Base-by-base conservation (phyloP, 768 basidiomycete species). In the Leccinellum luteum region DNA sequence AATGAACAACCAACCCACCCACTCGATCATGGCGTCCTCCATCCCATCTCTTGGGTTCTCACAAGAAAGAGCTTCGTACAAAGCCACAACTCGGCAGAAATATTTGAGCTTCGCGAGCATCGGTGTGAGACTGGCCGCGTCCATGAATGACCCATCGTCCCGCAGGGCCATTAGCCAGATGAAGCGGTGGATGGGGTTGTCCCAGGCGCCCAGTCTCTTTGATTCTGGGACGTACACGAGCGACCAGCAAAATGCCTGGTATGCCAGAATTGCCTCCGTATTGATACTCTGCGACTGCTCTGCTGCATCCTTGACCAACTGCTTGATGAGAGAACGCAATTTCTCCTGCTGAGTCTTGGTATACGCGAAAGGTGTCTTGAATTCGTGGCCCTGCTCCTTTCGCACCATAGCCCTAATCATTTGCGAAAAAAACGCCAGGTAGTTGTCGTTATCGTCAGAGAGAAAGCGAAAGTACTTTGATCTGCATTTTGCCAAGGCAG, bases 111-210 rank as follows among this genome's bases (percentile, higher is more conserved):
- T 58, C 2, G 53, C 50, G 0, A 60, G 49, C 9, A 32, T 0
- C 0, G 45, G 53, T 8, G 53, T 60, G 2, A 60, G 35, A 2
- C 6, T 27, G 2, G 28, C n/a, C 1, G 45, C 49, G 0, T 58
- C 34, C 4, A 60, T 54, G 30, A 60, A 60, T 3, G n/a, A 23
- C 12, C 60, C 44, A 1, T 58, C 52, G 1, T 27, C 2, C 0
- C 2, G 34, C 1, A 60, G 30, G 2, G 52, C 60, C 49, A 21
- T 54, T 1, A 60, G n/a, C 56, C 56, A 60, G 6, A 58, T 51
- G 25, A 9, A 51, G 1, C 32, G 12, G 14, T 17, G 27, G 3
- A 60, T 27, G 1, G 56, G 43, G 14, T 54, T 45, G 1, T 31
- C 34, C 59, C 59, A 60, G 2, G 19, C 25, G 1, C 9, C 35